Evolutionary conservation across 345 rosid species (phyloP), one percentile per base, ranked within the genome.

Genomic region (Kernera saxatilis): DNA sequence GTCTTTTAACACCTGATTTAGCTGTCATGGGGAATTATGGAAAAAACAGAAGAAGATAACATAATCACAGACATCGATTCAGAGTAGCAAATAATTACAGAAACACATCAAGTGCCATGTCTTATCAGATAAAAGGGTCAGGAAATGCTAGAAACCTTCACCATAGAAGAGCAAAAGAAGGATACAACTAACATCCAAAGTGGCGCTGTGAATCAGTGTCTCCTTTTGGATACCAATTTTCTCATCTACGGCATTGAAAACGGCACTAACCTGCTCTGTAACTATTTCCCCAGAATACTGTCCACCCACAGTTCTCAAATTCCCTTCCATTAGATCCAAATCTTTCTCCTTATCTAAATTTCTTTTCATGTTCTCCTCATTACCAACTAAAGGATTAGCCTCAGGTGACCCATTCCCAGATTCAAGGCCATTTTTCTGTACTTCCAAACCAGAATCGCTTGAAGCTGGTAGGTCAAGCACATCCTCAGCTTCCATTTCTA

Each of bases 1-100:
- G 76, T 82, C 96, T 84, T 85, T 86, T 88, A 65, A 76, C 84
- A 82, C 91, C 87, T 5, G 81, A 73, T 48, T 67, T 41, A 76
- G 86, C 95, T 93, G 77, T 56, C 60, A 80, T 37, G 4, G 64
- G 44, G 77, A 78, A 80, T 85, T 79, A 91, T 40, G 88, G 92
- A 84, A 77, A 70, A 33, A 70, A 67, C 55, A 70, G 11, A 44
- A 46, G 56, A 54, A 44, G 54, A 57, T 5, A 48, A 61, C 40
- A 25, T 64, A 58, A 66, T 64, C 25, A 33, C 62, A 54, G 52
- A 56, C 59, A 52, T 43, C 19, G 49, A 32, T 40, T 45, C 45
- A 49, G 43, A 46, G 12, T 48, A 46, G 43, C 8, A 15, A 57
- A 52, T 13, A 68, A 39, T 14, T 35, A 71, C 58, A 40, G 43